Base-by-base conservation (phyloP, 805 yeast species). In the Cyberlindnera amylophila region DNA sequence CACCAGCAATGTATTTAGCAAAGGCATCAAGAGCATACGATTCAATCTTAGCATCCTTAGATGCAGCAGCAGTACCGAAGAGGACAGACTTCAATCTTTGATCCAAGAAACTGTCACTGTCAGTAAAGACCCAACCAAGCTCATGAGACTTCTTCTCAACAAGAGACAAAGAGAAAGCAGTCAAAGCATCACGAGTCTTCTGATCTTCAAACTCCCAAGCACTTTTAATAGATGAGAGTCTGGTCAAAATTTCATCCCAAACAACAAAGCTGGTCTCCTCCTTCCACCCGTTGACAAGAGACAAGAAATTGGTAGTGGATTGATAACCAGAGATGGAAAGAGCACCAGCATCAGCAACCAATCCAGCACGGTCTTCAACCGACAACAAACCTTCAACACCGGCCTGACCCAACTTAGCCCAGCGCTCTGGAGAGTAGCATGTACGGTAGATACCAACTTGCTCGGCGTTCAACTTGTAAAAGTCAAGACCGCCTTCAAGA, bases 381-480 rank as follows among this genome's bases (percentile, higher is more conserved):
- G 87, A 72, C 53, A 86, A 71, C 53, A 73, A 65, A 32, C 79
- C 79, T 10, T 70, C 70, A 32, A 72, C 73, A 47, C 77, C 80
- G 10, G 76, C 78, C 47, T 74, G 58, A 41, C 87, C 87, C 52
- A 85, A 71, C 59, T 81, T 79, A 37, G 69, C 65, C 81, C 89
- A 81, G 61, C 90, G 79, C 36, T 74, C 81, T 33, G 79, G 72
- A 13, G 82, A 64, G 62, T 86, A 86, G 34, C 81, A 77, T 32
- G 89, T 82, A 53, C 90, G 74, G 64, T 79, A 86, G 42, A 86
- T 76, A 59, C 93, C 91, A 23, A 82, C 72, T 63, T 79, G 87
- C 49, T 82, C 81, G 44, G 78, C 81, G 60, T 86, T 86, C 50
- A 84, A 66, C 66, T 85, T 85, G 69, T 72, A 81, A 60, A 81